Base-by-base conservation (phyloP, 805 yeast genomes). In the Wickerhamiella lipophila region DNA sequence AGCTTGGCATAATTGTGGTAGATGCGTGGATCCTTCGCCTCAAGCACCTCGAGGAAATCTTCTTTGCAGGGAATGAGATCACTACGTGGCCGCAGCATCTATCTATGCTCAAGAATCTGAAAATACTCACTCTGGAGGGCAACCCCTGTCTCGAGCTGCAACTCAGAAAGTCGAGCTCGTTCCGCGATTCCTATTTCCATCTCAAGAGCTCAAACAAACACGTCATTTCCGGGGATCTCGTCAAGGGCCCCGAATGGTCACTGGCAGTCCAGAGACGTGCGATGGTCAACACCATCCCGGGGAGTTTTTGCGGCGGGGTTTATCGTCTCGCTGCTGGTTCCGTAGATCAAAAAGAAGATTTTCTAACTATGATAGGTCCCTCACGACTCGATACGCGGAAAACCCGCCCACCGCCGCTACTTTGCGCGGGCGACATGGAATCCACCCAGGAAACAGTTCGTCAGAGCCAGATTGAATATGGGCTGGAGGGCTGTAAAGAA, bases 61-160 rank as follows among this genome's bases (percentile, higher is more conserved):
- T 55, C n/a, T 53, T 60, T 2, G 47, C 53, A 9, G 53, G 54
- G 16, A 60, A 60, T 42, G 35, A 49, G n/a, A 60, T 60, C 27
- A 46, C 57, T 3, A 57, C 60, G 9, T 60, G 64, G 64, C 64
- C 64, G 2, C 54, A 53, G 35, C 60, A 55, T 34, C 52, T 60
- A 19, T 53, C 49, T 2, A 19, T 48, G 8, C 41, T 59, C 36
- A 49, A 50, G 2, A 49, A 55, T 19, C 53, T 60, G 11, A 26
- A 47, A 23, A 56, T 57, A 12, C 32, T 60, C 13, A 52, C 52
- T 12, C 46, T 60, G 38, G 60, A 56, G 12, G 63, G 62, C 0
- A 60, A 59, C 48, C 64, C 64, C 0, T 60, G 64, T 35, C 47
- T 60, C 15, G 56, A 53, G 29, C 23, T 19, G 9, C 51, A 54